A percentile compares a stretch with the other conserved stretches of the same genome.
phyloP scores from a whole-genome alignment of 768 basidiomycete species.

The Fomitopsis serialis region DNA sequence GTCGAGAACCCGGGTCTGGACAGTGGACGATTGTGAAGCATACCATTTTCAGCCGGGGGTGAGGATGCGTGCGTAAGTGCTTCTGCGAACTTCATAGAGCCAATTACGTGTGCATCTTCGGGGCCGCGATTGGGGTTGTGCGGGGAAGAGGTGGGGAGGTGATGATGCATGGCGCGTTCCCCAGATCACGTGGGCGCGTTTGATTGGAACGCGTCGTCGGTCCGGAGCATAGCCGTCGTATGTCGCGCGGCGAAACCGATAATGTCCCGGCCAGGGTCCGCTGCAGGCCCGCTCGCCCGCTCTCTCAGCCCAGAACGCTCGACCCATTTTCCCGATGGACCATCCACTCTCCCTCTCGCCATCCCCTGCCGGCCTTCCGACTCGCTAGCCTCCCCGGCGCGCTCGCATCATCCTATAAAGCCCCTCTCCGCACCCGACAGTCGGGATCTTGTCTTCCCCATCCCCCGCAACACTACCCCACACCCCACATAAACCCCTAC shows the following conservation, averaged over 20 bases:
- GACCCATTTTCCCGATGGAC: not conserved
- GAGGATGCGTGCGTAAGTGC: no score
- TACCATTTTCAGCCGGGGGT: no score
- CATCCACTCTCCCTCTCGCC: not conserved
- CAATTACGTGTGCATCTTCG: no score
- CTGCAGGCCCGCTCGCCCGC: not conserved
- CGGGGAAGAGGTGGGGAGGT: not conserved
- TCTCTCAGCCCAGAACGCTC: conserved; percentile 1
- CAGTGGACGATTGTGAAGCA: no score
- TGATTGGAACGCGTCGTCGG: not conserved
- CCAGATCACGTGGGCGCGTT: not conserved
- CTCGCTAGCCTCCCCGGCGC: not conserved
- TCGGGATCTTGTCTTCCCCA: no score
- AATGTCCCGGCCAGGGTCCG: conserved; percentile 1
- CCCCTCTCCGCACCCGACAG: not conserved
- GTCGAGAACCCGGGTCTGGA: no score
- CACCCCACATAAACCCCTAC: not conserved
- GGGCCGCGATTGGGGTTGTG: not conserved
- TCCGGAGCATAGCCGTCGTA: not conserved
- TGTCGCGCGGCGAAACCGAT: not conserved
- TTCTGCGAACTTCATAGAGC: no score
- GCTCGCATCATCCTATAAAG: not conserved
- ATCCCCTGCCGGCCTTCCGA: not conserved
- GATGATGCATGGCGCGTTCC: not conserved
- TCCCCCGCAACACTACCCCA: not conserved